phyloP scores from a whole-genome alignment of 805 yeast genomes.

The Spathaspora girioi region DNA sequence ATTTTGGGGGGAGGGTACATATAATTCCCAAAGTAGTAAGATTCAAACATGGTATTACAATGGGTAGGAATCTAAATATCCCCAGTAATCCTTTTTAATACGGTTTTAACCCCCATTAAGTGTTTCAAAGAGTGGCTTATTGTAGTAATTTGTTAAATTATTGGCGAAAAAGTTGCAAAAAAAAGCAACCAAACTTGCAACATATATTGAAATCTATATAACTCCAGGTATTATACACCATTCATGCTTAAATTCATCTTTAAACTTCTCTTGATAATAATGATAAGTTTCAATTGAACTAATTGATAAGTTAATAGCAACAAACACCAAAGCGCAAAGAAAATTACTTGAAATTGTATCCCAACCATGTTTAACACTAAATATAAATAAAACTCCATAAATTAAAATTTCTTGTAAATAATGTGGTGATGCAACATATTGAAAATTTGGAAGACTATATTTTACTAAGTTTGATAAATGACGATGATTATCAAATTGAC shows the following conservation, averaged over 20 bases:
- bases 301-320: slow-evolving; percentile 45
- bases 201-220: slow-evolving; percentile 12
- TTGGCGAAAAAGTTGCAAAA: not conserved
- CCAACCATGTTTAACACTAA: slow-evolving; percentile 10
- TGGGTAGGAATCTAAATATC: too few species aligned
- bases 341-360: slow-evolving; percentile 11
- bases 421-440: slow-evolving; percentile 58
- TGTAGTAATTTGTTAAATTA: too few species aligned
- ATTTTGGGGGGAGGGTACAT: too few species aligned
- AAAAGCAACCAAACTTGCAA: not conserved
- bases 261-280: slow-evolving; percentile 39
- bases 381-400: slow-evolving; percentile 37
- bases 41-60: too few species aligned
- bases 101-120: too few species aligned
- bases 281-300: slow-evolving; percentile 52
- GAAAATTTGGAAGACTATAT: slow-evolving; percentile 52
- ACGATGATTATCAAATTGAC: slow-evolving; percentile 51
- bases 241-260: slow-evolving; percentile 20
- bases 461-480: slow-evolving; percentile 48
- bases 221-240: slow-evolving; percentile 39
- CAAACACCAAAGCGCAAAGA: slow-evolving; percentile 26
- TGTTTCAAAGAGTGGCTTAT: too few species aligned
- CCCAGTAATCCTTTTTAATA: too few species aligned
- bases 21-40: too few species aligned
- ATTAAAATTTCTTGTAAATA: slow-evolving; percentile 63